Base-by-base conservation (phyloP, 2,329 filamentous ascomycete species). In the Aspergillus sp. region DNA sequence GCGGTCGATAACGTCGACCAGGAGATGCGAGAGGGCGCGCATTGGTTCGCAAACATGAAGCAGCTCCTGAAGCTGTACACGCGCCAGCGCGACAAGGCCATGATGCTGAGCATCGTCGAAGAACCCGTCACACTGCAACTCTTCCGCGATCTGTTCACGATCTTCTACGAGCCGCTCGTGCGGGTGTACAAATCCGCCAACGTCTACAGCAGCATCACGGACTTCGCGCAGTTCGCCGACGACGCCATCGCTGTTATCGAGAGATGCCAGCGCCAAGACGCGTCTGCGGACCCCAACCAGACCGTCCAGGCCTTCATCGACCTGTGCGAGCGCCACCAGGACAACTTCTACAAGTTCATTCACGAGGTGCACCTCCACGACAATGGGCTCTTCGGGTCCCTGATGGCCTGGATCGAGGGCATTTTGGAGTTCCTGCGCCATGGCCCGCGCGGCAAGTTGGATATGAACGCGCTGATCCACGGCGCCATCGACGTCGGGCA, bases 291-390 rank as follows among this genome's bases (percentile, higher is more conserved):
- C 64, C 93, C 93, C 4, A 98, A 98, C 65, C 90, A 96, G 72
- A 98, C 93, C 0, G 93, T 98, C 1, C 93, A 98, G 65, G 85
- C 89, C 10, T 98, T 98, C 62, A 98, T 98, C 61, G 93, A 98
- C 62, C 78, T 98, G 26, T 98, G 93, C 67, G 85, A 88, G 55
- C 82, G 93, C 39, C 93, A 98, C 65, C 88, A 98, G 68, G 82
- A 94, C 64, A 94, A 94, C 69, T 91, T 98, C 64, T 98, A 97
- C 78, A 97, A 95, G 66, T 98, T 98, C 65, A 86, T 98, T 3
- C 93, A 98, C 66, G 93, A 98, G 69, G 91, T 98, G 1, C 93
- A 98, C 63, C 83, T 87, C 5, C 91, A 98, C 60, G 93, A 98
- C 65, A 94, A 98, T 53, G 93, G 93, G 0, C 79, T 98, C 1